Conservation (phyloP, 345 rosid species). For the Populus davidiana region DNA sequence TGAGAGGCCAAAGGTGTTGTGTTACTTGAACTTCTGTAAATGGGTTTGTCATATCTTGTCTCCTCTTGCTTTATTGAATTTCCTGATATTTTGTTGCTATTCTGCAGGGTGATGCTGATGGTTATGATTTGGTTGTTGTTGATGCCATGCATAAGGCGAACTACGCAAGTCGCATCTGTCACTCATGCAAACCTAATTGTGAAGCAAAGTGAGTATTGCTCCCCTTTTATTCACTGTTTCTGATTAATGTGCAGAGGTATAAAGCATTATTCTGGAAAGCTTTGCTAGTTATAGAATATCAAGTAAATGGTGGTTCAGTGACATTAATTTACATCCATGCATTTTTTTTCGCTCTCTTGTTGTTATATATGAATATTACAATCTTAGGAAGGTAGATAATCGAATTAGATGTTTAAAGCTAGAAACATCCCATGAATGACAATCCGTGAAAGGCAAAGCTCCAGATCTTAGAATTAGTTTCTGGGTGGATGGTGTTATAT, state of each 20-base stretch:
- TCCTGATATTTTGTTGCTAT: slow-evolving; percentile 24
- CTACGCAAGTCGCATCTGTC: slow-evolving; percentile 99
- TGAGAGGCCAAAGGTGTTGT: slow-evolving; percentile 95
- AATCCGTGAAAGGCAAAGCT: background rate
- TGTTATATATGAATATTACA: background rate
- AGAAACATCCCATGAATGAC: background rate
- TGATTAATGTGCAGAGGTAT: background rate
- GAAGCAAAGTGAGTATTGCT: slow-evolving; percentile 82
- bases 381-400: background rate
- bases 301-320: background rate
- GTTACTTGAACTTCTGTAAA: slow-evolving; percentile 12
- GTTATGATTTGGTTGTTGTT: slow-evolving; percentile 97
- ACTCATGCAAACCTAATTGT: slow-evolving; percentile 99
- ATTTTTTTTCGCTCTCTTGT: background rate
- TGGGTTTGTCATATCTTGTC: slow-evolving; percentile 2
- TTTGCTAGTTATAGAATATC: background rate
- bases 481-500: background rate
- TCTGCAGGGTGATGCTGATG: slow-evolving; percentile 97
- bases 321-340: background rate
- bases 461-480: background rate
- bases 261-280: background rate
- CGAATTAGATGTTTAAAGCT: background rate
- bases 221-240: background rate
- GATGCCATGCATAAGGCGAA: slow-evolving; percentile 99
- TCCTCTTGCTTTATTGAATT: slow-evolving; percentile 16